Evolutionary conservation across 2,329 filamentous ascomycete genomes (phyloP), one percentile per base, ranked within the genome.

Genomic region (Raffaelea albimanens): DNA sequence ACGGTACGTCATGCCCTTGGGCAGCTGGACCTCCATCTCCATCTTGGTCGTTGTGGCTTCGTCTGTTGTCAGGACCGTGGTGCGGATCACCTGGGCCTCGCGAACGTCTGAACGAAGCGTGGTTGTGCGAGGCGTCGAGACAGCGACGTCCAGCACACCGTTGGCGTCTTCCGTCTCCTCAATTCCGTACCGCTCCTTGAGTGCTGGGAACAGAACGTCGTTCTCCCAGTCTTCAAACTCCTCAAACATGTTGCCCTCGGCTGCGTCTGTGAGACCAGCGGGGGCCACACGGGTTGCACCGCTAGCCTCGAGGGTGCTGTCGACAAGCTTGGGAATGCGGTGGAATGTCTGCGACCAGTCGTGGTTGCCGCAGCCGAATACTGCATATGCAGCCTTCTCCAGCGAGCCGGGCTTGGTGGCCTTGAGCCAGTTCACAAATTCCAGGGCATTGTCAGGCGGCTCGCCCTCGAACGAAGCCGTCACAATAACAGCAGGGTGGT

Each of bases 391-490:
- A 1, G 83, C 73, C 8, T 70, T 73, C 9, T 76, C 65, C 20
- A 85, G 59, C 47, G 73, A 66, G 11, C 21, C 52, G 9, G 65
- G 68, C 48, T 73, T 66, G 14, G 75, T 63, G 5, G 57, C 67
- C 52, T 78, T 69, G 5, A 88, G 61, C 85, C 85, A 89, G 18
- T 72, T 66, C 21, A 82, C 73, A 56, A 89, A 89, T 43, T 78
- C 72, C 0, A 67, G 71, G 0, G 85, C 85, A 52, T 90, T 88
- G 51, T 87, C 82, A 0, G 84, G 78, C 0, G 85, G 82, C 47
- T 85, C 72, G 1, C 85, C 85, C 56, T 90, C 85, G 55, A 89
- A 90, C 1, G 79, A 57, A 0, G 85, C 75, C 0, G 80, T 81
- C 52, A 90, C 72, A 43, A 89, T 71, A 21, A 87, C 66, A 0